Percentiles rank a stretch among this genome's conserved stretches.
phyloP scores from a whole-genome alignment of 176 grass and related monocot species.

The Stipa capillata region DNA sequence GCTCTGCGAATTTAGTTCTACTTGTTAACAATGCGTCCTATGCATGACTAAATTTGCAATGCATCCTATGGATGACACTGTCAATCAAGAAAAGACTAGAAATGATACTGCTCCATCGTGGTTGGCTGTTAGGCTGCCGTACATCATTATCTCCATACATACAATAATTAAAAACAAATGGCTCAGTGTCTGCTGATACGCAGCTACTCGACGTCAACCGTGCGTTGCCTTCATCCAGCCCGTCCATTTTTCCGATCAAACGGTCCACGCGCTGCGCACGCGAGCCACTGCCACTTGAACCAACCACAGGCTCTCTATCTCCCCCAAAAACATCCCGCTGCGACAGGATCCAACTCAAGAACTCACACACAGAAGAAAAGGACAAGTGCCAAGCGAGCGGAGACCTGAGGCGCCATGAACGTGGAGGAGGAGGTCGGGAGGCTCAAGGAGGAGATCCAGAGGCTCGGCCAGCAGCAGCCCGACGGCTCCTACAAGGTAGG shows the following conservation, averaged over 20 bases:
- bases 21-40: no score
- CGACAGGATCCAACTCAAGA: slow-evolving; percentile 18
- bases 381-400: not conserved
- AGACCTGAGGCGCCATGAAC: slow-evolving; percentile 46
- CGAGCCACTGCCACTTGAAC: no score
- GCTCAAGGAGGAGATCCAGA: slow-evolving; percentile 93
- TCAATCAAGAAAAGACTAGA: no score
- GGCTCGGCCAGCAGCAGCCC: slow-evolving; percentile 64
- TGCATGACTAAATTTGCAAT: no score
- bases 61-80: no score
- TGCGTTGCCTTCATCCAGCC: not conserved
- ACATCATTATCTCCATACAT: no score
- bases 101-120: not conserved
- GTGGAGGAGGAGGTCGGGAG: slow-evolving; percentile 89
- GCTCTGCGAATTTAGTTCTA: no score
- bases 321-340: slow-evolving; percentile 9
- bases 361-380: not conserved
- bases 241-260: not conserved
- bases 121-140: not conserved
- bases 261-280: not conserved
- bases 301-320: no score
- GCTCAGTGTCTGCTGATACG: not conserved
- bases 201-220: not conserved
- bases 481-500: slow-evolving; percentile 86
- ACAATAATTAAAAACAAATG: no score